Evolutionary conservation across 805 yeast genomes (phyloP), one percentile per base, ranked within the genome.

Genomic region (Candida glaebosa): DNA sequence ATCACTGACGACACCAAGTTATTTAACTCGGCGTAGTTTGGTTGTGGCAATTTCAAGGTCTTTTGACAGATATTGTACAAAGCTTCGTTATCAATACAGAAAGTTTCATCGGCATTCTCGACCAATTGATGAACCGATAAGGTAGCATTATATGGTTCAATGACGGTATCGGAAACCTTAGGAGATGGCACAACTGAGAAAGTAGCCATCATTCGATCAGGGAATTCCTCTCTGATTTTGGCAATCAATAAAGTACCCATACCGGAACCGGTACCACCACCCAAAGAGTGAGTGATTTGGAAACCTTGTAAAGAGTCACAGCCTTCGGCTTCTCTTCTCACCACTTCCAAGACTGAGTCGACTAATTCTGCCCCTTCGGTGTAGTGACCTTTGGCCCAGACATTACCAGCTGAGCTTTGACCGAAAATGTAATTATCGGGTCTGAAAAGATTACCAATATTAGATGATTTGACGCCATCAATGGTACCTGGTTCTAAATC

Each of bases 311-410:
- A 76, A 47, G 95, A 84, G 63, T 89, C 96, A 65, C 95, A 81
- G 33, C 84, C 84, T 71, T 89, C 96, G 25, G 95, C 96, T 67
- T 89, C 96, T 65, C 96, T 83, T 71, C 96, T 82, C 36, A 89
- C 80, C 26, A 85, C 88, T 52, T 89, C 96, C 75, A 89, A 67
- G 16, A 89, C 96, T 18, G 88, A 78, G 58, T 89, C 96, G 33
- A 87, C 90, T 51, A 89, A 75, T 72, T 89, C 96, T 3, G 96
- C 96, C 55, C 96, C 96, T 67, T 89, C 96, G 30, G 96, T 89
- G 73, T 89, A 89, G 69, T 86, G 93, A 60, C 96, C 96, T 65
- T 88, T 89, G 42, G 96, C 96, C 96, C 96, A 89, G 55, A 87
- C 95, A 59, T 89, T 89, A 56, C 96, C 96, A 1, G 96, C 96